Evolutionary conservation across 2,329 filamentous ascomycete species (phyloP), one percentile per base, ranked within the genome.

Genomic region (Ceratocystis ficicola): DNA sequence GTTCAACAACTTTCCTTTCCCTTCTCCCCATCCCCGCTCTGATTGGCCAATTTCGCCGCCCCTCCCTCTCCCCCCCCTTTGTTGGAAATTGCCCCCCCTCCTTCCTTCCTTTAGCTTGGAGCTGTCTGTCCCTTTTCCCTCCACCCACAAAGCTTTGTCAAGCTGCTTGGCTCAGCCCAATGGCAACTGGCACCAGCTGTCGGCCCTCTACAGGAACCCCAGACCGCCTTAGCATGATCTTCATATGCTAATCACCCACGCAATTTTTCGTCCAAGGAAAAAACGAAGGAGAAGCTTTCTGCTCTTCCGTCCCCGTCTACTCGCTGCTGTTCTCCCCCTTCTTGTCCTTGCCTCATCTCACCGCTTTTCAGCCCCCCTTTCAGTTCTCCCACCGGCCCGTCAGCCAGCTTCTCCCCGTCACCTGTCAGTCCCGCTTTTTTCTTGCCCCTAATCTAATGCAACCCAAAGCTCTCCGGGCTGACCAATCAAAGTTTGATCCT

Each of bases 181-280:
- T 15, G 36, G 10, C 46, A 50, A 5, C 46, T 50, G 46, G 7
- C n/a, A 3, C 17, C 46, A 50, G n/a, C n/a, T 4, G 46, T 12
- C 46, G 0, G 1, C 6, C 1, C n/a, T 20, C 36, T 41, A 3
- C 36, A 41, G 1, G 12, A 41, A 3, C 36, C 36, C 46, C 46
- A 50, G 46, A 50, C 46, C 46, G 46, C 46, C 46, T 50, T 50
- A 50, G 46, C 46, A 50, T 22, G 46, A 50, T 50, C 46, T 22
- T 50, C 46, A 20, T 50, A 50, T 50, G 46, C 22, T 50, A 12
- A 50, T 50, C 46, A 50, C 46, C 36, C 36, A 41, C 36, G 36
- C 36, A 41, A 4, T 12, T 15, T 41, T 41, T 36, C n/a, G 46
- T 22, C 46, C 17, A 17, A 63, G 66, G 66, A 70, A 55, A 30